A percentile compares a stretch with the other conserved stretches of the same genome.
Evolutionary conservation across 495 filamentous ascomycete genomes (phyloP).

Genomic region (Penicillium longicatenatum): DNA sequence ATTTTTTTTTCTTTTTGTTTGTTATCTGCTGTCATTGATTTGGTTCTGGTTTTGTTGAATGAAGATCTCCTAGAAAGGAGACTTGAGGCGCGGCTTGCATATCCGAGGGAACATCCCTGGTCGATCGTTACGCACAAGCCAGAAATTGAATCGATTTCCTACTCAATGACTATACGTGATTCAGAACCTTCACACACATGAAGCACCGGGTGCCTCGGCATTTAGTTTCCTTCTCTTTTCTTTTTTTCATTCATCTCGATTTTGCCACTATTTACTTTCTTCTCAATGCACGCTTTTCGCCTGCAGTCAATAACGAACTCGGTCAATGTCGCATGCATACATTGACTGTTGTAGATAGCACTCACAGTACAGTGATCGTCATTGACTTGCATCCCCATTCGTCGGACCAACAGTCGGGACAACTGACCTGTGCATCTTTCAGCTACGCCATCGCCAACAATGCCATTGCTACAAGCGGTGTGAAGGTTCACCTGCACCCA

Average conservation of each 20-base stretch:
- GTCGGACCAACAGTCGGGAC: not conserved
- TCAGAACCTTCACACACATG: not conserved
- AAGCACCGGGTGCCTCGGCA: not conserved
- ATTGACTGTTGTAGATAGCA: constrained; percentile 4
- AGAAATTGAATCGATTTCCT: not conserved
- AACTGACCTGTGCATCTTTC: not conserved
- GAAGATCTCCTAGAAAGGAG: constrained; percentile 8
- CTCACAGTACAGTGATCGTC: not conserved
- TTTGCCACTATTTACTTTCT: not conserved
- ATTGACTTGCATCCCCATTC: constrained; percentile 3
- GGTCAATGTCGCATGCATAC: constrained; percentile 15
- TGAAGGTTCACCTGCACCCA: not conserved
- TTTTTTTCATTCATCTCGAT: not conserved
- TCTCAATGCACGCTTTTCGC: not conserved
- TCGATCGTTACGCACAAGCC: constrained; percentile 9
- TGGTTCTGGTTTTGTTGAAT: constrained; percentile 2
- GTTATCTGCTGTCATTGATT: not conserved
- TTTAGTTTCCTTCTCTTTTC: not conserved
- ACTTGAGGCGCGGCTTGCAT: constrained; percentile 13
- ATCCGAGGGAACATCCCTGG: constrained; percentile 14
- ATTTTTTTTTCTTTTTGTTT: constrained; percentile 2
- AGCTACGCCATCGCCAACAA: constrained; percentile 1
- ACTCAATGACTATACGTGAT: not conserved
- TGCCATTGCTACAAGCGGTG: constrained; percentile 3
- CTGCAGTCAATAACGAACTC: constrained; percentile 5